These are phyloP conservation scores for Pyrenochaeta sp. DNA, from an alignment of 2,329 filamentous ascomycete genomes.

Conservation along the genomic window DNA sequence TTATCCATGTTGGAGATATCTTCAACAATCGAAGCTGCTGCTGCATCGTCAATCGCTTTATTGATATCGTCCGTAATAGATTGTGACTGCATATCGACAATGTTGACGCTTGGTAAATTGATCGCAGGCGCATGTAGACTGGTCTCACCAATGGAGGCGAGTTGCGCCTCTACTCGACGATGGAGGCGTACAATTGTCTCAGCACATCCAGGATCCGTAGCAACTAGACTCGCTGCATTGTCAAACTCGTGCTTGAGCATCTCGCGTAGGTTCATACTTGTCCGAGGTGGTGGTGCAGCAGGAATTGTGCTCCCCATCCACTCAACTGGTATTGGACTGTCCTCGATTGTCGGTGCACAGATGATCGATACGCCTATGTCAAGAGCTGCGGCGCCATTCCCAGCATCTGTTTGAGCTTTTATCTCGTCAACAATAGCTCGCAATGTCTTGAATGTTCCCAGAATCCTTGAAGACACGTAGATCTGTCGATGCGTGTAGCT, in stretches of 20 bases:
- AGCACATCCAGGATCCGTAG: slow-evolving; percentile 63
- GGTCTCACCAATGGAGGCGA: slow-evolving; percentile 45
- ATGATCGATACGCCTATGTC: slow-evolving; percentile 74
- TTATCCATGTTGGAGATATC: slow-evolving; percentile 41
- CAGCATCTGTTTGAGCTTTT: slow-evolving; percentile 65
- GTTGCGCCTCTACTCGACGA: slow-evolving; percentile 70
- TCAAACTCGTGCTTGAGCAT: slow-evolving; percentile 66
- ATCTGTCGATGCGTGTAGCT: slow-evolving; percentile 77
- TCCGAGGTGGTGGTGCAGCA: slow-evolving; percentile 33
- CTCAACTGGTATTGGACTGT: slow-evolving; percentile 45
- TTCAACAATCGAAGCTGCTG: slow-evolving; percentile 39
- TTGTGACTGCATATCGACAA: slow-evolving; percentile 36
- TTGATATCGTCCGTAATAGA: slow-evolving; percentile 40
- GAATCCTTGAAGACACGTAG: slow-evolving; percentile 65
- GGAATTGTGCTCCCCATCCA: slow-evolving; percentile 42
- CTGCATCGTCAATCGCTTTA: slow-evolving; percentile 46
- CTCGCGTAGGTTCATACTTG: slow-evolving; percentile 65
- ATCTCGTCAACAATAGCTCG: slow-evolving; percentile 72
- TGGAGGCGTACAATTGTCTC: slow-evolving; percentile 70
- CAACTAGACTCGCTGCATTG: slow-evolving; percentile 64
- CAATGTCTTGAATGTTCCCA: slow-evolving; percentile 69
- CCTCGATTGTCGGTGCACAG: slow-evolving; percentile 65
- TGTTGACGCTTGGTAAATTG: slow-evolving; percentile 35
- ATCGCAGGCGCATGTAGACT: slow-evolving; percentile 34
- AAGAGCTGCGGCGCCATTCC: slow-evolving; percentile 67